A percentile compares a stretch with the other conserved stretches of the same genome.
phyloP scores from a whole-genome alignment of 495 filamentous ascomycete species.

The Achaetomiella virescens region DNA sequence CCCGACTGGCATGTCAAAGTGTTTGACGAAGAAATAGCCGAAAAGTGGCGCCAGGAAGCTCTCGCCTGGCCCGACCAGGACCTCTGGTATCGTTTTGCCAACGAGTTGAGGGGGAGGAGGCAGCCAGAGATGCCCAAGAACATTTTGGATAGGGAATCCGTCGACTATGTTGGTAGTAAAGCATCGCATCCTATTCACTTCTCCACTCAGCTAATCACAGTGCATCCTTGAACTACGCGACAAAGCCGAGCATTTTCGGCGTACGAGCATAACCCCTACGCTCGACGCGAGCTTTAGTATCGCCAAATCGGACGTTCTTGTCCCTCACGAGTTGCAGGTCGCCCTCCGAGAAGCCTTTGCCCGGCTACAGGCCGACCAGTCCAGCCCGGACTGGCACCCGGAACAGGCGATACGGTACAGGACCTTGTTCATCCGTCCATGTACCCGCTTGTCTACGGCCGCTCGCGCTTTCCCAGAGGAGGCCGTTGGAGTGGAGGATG shows the following conservation, averaged over 20 bases:
- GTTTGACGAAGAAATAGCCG: slow-evolving; percentile 41
- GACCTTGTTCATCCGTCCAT: slow-evolving; percentile 59
- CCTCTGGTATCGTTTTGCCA: slow-evolving; percentile 16
- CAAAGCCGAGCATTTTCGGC: slow-evolving; percentile 18
- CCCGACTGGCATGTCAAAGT: slow-evolving; percentile 51
- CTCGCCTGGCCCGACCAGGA: slow-evolving; percentile 25
- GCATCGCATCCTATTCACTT: background rate
- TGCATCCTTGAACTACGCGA: slow-evolving; percentile 5
- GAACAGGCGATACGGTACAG: slow-evolving; percentile 49
- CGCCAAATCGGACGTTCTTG: slow-evolving; percentile 28
- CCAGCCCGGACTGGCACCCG: slow-evolving; percentile 52
- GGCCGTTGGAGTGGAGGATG: slow-evolving; percentile 26
- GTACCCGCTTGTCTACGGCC: slow-evolving; percentile 50
- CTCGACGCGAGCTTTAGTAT: slow-evolving; percentile 21
- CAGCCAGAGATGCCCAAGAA: background rate
- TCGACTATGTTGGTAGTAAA: background rate
- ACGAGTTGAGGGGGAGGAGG: slow-evolving; percentile 28
- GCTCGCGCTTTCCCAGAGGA: slow-evolving; percentile 19
- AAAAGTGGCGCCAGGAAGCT: slow-evolving; percentile 36
- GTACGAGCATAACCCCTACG: slow-evolving; percentile 30
- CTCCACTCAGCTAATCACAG: background rate
- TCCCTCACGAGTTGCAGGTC: slow-evolving; percentile 12
- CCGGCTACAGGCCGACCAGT: slow-evolving; percentile 38
- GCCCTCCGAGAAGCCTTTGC: slow-evolving; percentile 20
- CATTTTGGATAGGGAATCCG: background rate